A percentile compares a stretch with the other conserved stretches of the same genome.
phyloP scores from a whole-genome alignment of 169 alveolate genomes.

The Cryptosporidium bovis region DNA sequence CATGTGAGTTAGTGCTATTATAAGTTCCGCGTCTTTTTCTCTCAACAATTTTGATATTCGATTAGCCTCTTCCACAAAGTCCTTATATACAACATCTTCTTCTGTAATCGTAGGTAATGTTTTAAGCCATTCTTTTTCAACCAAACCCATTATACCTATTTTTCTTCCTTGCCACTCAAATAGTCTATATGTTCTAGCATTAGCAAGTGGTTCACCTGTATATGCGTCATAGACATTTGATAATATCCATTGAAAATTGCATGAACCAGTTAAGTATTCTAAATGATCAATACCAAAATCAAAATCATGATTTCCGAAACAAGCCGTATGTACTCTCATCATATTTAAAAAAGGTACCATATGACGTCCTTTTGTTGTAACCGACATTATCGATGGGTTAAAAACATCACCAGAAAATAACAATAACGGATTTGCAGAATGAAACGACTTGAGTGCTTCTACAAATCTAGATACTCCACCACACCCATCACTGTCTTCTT shows the following conservation, averaged over 20 bases:
- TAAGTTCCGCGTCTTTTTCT: constrained; percentile 86
- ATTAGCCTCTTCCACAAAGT: constrained; percentile 83
- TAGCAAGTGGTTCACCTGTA: constrained; percentile 83
- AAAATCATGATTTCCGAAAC: constrained; percentile 94
- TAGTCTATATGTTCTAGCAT: constrained; percentile 80
- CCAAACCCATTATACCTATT: constrained; percentile 89
- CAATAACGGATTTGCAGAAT: constrained; percentile 77
- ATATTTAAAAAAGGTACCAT: constrained; percentile 85
- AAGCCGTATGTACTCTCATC: constrained; percentile 86
- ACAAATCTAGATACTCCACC: constrained; percentile 92
- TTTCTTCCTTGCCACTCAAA: constrained; percentile 83
- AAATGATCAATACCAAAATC: constrained; percentile 89
- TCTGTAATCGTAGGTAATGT: constrained; percentile 84
- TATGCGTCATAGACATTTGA: constrained; percentile 83
- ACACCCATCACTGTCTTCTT: constrained; percentile 81
- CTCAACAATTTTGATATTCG: constrained; percentile 78
- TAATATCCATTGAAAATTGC: constrained; percentile 86
- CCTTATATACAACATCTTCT: constrained; percentile 84
- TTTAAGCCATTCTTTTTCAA: constrained; percentile 91
- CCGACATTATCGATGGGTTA: constrained; percentile 90
- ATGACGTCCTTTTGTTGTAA: constrained; percentile 86
- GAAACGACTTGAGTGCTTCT: constrained; percentile 80
- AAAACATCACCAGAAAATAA: constrained; percentile 91
- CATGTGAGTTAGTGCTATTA: constrained; percentile 93
- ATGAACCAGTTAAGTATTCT: constrained; percentile 80